Evolutionary conservation across 2,329 filamentous ascomycete genomes (phyloP), one percentile per base, ranked within the genome.

Genomic region (Pseudofabraea citricarpa): DNA sequence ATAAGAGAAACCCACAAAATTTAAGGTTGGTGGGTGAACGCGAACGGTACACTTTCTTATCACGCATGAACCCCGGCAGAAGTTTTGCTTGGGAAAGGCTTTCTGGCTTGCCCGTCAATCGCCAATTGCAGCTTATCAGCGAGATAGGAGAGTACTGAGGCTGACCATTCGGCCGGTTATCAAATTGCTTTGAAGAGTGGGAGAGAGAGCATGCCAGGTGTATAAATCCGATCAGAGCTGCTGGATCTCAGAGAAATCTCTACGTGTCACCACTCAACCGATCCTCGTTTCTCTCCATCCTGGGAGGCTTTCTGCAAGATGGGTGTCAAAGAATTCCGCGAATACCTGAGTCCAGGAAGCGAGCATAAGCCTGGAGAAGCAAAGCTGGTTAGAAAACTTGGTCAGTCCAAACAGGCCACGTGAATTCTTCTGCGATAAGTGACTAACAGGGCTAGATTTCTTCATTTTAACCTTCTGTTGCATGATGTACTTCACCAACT

Each of bases 391-490:
- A 32, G 54, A 27, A 57, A 57, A 36, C 33, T 57, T 26, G 55
- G 53, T 56, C 38, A 40, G 49, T 41, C 9, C 10, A 19, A 13
- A 22, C 18, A 16, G 19, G 18, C 18, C 15, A 40, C 18, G 5
- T 29, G 16, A n/a, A 24, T 6, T 18, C 16, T 51, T 53, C 6
- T 62, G 65, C 36, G 66, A 69, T 46, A 57, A 63, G 2, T 55
- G 49, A 19, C 44, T 51, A 15, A 40, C 36, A 37, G 13, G 26
- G 12, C 29, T 45, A 55, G 57, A 59, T 47, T 59, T 54, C 44
- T 59, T 58, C 43, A 59, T 59, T 43, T 35, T 61, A 21, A 61
- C 61, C 0, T 66, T 65, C 45, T 65, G 65, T 27, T 68, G 64
- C 48, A 41, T 67, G 15, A 64, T 64, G 59, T 67, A 65, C 51